phyloP scores from a whole-genome alignment of 2,329 filamentous ascomycete genomes.

The Fusarium zealandicum region DNA sequence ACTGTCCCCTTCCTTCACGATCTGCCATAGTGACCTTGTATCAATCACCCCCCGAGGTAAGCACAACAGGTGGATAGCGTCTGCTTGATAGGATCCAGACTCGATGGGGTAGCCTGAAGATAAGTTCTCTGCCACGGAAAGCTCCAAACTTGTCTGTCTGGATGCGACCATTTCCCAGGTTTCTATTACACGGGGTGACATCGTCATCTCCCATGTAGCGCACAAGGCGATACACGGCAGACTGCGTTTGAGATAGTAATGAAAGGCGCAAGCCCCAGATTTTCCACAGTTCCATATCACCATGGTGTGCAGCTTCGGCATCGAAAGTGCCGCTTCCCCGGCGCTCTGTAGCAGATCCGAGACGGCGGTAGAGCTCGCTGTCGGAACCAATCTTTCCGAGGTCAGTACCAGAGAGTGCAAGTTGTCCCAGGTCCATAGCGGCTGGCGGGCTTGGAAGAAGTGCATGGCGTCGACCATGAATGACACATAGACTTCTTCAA shows the following conservation, averaged over 20 bases:
- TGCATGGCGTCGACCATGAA: neutral
- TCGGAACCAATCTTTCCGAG: neutral
- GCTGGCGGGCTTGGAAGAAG: neutral
- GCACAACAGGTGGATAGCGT: constrained; percentile 43
- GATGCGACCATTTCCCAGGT: constrained; percentile 18
- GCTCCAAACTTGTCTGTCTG: constrained; percentile 12
- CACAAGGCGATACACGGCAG: constrained; percentile 43
- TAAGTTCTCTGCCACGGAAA: constrained; percentile 38
- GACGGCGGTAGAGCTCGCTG: neutral
- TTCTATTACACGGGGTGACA: constrained; percentile 38
- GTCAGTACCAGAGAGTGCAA: neutral
- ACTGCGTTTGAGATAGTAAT: constrained; percentile 38
- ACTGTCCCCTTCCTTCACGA: too few relatives aligned
- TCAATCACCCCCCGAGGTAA: constrained; percentile 44
- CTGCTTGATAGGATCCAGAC: constrained; percentile 44
- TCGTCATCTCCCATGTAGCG: constrained; percentile 43
- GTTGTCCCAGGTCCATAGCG: neutral
- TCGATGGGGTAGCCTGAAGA: constrained; percentile 20
- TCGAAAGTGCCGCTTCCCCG: constrained; percentile 10
- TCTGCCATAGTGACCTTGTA: constrained; percentile 45
- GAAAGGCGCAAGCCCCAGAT: constrained; percentile 45
- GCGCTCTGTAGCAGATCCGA: too few relatives aligned
- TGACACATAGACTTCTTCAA: neutral
- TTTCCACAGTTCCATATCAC: constrained; percentile 46
- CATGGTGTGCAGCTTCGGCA: constrained; percentile 44